Percentiles rank a stretch among this genome's conserved stretches.
These are phyloP conservation scores for Candida xiaguanensis DNA, from an alignment of 805 yeast species.

Conservation along the genomic window DNA sequence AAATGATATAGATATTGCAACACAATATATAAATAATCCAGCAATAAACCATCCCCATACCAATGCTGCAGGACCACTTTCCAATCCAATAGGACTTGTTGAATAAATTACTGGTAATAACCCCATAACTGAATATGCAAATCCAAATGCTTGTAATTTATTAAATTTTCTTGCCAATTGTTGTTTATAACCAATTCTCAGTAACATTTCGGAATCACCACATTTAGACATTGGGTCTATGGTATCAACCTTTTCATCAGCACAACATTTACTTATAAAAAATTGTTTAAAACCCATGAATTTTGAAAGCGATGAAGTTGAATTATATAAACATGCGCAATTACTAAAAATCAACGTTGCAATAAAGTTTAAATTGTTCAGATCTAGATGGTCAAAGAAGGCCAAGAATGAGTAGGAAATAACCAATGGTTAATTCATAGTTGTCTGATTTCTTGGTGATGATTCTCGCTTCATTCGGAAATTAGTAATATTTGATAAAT, in stretches of 20 bases:
- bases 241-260: neutral
- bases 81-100: conserved; percentile 44
- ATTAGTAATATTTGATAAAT: too few species aligned
- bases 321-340: too few species aligned
- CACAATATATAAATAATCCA: conserved; percentile 48
- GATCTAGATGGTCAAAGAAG: too few species aligned
- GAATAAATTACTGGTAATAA: conserved; percentile 59
- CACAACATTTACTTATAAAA: neutral
- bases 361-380: too few species aligned
- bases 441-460: too few species aligned
- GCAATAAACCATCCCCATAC: conserved; percentile 71
- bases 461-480: too few species aligned
- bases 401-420: too few species aligned
- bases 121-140: conserved; percentile 69
- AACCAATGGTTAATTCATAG: too few species aligned
- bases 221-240: conserved; percentile 10
- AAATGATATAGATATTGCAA: conserved; percentile 60
- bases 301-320: too few species aligned
- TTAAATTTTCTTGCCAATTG: conserved; percentile 58
- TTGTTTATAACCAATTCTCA: conserved; percentile 63
- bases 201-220: conserved; percentile 16
- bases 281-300: neutral
- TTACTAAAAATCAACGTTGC: too few species aligned
- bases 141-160: conserved; percentile 60
- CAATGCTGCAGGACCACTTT: conserved; percentile 59